Evolutionary conservation across 305 asterid species (phyloP).

Genomic region (Solanum aculeatissimum): DNA sequence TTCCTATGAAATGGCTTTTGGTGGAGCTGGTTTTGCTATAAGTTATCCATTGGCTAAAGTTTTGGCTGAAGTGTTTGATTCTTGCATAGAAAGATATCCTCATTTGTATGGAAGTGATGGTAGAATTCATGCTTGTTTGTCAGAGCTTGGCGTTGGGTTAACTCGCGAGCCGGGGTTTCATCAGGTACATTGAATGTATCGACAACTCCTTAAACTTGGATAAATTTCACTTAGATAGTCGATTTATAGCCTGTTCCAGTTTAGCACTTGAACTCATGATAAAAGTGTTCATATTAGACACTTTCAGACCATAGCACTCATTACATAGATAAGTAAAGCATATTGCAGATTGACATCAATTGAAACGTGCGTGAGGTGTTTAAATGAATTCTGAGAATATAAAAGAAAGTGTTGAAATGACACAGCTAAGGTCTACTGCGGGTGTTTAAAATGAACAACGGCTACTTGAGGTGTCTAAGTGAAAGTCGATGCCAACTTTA

Average conservation of each 20-base stretch:
- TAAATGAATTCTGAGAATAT: too few species aligned
- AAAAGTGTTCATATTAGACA: neutral
- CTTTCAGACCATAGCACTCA: neutral
- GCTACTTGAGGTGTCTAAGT: too few species aligned
- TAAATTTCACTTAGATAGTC: neutral
- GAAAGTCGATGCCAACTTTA: neutral
- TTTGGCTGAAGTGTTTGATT: slow-evolving; percentile 52
- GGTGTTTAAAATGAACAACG: too few species aligned
- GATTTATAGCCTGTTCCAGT: neutral
- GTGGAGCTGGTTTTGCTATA: slow-evolving; percentile 85
- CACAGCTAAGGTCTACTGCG: too few species aligned
- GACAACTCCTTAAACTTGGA: neutral
- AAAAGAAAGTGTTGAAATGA: too few species aligned
- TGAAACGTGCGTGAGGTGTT: neutral
- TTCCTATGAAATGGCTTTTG: slow-evolving; percentile 76
- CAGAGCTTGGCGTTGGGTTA: slow-evolving; percentile 66
- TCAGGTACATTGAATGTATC: slow-evolving; percentile 37
- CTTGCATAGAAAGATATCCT: slow-evolving; percentile 54
- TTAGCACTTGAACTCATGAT: neutral
- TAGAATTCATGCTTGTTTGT: slow-evolving; percentile 50
- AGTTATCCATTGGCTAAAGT: slow-evolving; percentile 69
- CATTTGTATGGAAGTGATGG: slow-evolving; percentile 73
- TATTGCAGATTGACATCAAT: neutral
- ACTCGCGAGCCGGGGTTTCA: slow-evolving; percentile 83
- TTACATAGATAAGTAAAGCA: neutral